These are phyloP conservation scores for Piromyces finnis DNA, from an alignment of 192 early-diverging fungal genomes.

Conservation along the genomic window DNA sequence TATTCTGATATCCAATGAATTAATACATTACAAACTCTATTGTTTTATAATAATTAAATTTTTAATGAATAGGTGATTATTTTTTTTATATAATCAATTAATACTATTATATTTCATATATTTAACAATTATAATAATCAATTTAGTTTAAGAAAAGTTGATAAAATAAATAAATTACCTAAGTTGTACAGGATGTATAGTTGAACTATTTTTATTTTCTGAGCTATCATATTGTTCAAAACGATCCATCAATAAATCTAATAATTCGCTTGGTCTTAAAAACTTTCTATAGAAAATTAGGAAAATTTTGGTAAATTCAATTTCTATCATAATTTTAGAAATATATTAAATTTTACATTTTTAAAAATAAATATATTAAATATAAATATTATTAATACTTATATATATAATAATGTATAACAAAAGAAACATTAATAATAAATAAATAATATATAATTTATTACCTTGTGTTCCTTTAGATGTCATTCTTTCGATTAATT, in stretches of 20 bases:
- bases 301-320: constrained; percentile 18
- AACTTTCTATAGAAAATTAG: constrained; percentile 20
- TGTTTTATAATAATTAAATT: too few species aligned
- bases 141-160: neutral
- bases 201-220: neutral
- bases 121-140: too few species aligned
- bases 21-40: constrained; percentile 21
- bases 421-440: too few species aligned
- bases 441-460: too few species aligned
- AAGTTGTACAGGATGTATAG: constrained; percentile 16
- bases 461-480: constrained; percentile 12
- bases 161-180: constrained; percentile 8
- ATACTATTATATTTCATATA: too few species aligned
- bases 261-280: constrained; percentile 15
- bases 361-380: too few species aligned
- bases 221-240: constrained; percentile 9
- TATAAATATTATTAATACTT: too few species aligned
- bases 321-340: constrained; percentile 7
- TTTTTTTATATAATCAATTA: too few species aligned
- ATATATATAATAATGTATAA: too few species aligned
- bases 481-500: constrained; percentile 14
- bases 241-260: constrained; percentile 18
- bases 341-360: too few species aligned
- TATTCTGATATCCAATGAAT: constrained; percentile 13
- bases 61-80: too few species aligned